Conservation (phyloP, 768 basidiomycete genomes). For the Grammothele lineata region DNA sequence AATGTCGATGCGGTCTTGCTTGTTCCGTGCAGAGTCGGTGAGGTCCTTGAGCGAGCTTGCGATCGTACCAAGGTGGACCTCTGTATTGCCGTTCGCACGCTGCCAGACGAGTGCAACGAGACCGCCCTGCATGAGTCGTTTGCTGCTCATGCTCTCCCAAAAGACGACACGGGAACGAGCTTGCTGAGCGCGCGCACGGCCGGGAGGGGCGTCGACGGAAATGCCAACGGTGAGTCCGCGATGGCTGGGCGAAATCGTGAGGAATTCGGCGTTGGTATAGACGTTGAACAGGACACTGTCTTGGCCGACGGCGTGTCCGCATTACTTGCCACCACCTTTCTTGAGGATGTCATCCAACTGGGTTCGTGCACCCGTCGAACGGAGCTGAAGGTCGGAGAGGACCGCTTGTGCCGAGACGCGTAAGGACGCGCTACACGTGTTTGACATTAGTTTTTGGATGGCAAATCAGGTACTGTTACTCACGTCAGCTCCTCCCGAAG, state of each 20-base stretch:
- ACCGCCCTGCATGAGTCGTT: conserved; percentile 56
- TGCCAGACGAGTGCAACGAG: conserved; percentile 61
- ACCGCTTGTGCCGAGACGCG: conserved; percentile 47
- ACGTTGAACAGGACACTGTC: conserved; percentile 59
- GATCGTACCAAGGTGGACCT: conserved; percentile 51
- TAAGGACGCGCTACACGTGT: conserved; percentile 49
- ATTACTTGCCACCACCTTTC: conserved; percentile 58
- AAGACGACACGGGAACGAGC: conserved; percentile 40
- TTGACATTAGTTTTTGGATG: too few species aligned
- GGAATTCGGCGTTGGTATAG: conserved; percentile 51
- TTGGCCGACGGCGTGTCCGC: conserved; percentile 29
- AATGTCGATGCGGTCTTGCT: conserved; percentile 34
- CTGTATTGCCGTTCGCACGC: conserved; percentile 16
- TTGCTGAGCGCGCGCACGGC: conserved; percentile 40
- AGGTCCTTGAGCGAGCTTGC: conserved; percentile 42
- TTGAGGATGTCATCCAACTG: conserved; percentile 41
- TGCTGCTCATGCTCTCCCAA: conserved; percentile 60
- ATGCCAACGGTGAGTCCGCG: conserved; percentile 48
- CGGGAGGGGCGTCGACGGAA: conserved; percentile 50
- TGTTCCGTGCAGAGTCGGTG: conserved; percentile 35
- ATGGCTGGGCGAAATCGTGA: conserved; percentile 41
- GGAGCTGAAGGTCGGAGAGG: conserved; percentile 39
- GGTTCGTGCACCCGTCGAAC: conserved; percentile 24
- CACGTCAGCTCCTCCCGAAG: conserved; percentile 69
- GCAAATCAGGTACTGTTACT: too few species aligned